Base-by-base conservation (phyloP, 192 early-diverging fungal genomes). In the Allomyces macrogynus region DNA sequence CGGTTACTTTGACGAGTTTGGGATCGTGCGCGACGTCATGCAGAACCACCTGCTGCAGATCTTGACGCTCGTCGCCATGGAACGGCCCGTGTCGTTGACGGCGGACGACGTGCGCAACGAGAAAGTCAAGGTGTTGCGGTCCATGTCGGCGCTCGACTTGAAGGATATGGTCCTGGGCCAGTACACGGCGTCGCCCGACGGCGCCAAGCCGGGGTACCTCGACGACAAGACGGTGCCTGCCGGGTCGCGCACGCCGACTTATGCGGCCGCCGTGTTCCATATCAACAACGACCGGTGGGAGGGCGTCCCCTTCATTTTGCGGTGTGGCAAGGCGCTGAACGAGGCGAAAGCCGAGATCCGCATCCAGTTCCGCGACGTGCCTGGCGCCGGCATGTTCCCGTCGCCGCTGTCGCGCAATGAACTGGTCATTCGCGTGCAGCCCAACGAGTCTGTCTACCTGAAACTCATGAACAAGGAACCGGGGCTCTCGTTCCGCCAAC, bases 11-110 rank as follows among this genome's bases (percentile, higher is more conserved):
- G 92, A 98, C 71, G 92, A 95, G 77, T 95, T 93, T 80, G 95
- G 95, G 24, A 95, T 97, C 61, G 92, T 97, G 68, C 90, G 95
- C 66, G 95, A 97, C 70, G 95, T 97, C 60, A 86, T 88, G 83
- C 88, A 90, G 77, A 90, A 90, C 75, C 87, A 98, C 73, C 67
- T 98, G 67, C 73, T 98, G 44, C 95, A 98, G 77, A 87, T 98
- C 32, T 76, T 98, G 70, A 83, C 89, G 60, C 78, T 98, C 54
- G 82, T 95, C 64, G 95, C 93, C 22, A 98, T 98, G 95, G 87
- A 94, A 72, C 83, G 84, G 63, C 95, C 95, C 14, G 83, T 87
- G 44, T 84, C 87, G 10, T 77, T 93, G 70, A 78, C 84, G 65
- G 82, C 91, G 24, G 93, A 98, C 75, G 89, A 92, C 67, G 86